These are phyloP conservation scores for Barnettozyma sp. DNA, from an alignment of 805 yeast genomes.

Conservation along the genomic window DNA sequence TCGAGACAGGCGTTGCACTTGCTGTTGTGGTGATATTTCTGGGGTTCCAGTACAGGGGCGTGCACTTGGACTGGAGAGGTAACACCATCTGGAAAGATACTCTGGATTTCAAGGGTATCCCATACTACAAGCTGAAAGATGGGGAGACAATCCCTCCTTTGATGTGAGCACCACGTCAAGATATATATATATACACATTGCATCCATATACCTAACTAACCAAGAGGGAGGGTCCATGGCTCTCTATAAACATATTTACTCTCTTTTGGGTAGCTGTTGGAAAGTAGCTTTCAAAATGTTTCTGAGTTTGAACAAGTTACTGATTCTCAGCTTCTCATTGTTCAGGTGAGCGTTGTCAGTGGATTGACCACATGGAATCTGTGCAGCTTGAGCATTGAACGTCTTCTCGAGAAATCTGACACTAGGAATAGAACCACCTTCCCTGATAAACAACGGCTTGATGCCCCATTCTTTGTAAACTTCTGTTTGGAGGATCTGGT, in stretches of 20 bases:
- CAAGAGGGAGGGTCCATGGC: too few relatives aligned
- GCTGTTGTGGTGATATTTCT: constrained; percentile 50
- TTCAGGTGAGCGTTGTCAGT: constrained; percentile 91
- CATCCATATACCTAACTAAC: not conserved
- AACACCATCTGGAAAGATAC: constrained; percentile 40
- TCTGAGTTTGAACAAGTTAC: constrained; percentile 70
- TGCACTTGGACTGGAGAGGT: constrained; percentile 51
- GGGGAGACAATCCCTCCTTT: constrained; percentile 28
- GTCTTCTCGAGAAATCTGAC: constrained; percentile 76
- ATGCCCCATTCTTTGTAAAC: constrained; percentile 65
- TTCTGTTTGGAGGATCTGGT: constrained; percentile 56
- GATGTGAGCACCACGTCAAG: too few relatives aligned
- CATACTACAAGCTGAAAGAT: constrained; percentile 27
- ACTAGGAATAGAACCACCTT: constrained; percentile 96
- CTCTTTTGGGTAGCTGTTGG: constrained; percentile 18
- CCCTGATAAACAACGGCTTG: constrained; percentile 82
- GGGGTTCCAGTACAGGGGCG: constrained; percentile 41
- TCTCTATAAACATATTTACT: too few relatives aligned
- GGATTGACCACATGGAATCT: constrained; percentile 93
- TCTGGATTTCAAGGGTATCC: constrained; percentile 29
- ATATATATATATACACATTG: not conserved
- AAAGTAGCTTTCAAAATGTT: constrained; percentile 39
- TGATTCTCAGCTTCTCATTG: constrained; percentile 76
- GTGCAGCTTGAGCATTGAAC: constrained; percentile 86
- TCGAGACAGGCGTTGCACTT: constrained; percentile 58